phyloP scores from a whole-genome alignment of 441 rosid genomes.

The Arabidopsis lyrata region DNA sequence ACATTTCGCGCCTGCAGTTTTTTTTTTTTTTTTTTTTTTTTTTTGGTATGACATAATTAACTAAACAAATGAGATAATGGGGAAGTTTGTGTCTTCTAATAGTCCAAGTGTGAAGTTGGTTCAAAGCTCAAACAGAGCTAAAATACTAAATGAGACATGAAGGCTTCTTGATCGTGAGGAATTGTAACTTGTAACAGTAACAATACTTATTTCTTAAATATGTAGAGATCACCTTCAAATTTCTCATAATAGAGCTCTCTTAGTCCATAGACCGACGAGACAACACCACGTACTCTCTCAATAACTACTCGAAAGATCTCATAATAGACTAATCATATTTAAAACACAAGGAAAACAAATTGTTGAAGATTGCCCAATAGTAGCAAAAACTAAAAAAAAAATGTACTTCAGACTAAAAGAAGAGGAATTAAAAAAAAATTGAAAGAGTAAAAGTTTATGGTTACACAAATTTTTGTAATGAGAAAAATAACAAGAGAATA shows the following conservation, averaged over 20 bases:
- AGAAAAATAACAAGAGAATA: too few relatives aligned
- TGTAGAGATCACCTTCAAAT: not conserved
- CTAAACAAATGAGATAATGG: not conserved
- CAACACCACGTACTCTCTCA: not conserved
- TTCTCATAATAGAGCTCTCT: not conserved
- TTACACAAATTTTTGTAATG: too few relatives aligned
- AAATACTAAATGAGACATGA: not conserved
- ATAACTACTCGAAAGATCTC: not conserved
- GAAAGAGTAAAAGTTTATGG: too few relatives aligned
- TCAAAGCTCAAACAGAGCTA: not conserved
- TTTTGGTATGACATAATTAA: too few relatives aligned
- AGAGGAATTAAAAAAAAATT: too few relatives aligned
- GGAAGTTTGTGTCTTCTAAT: not conserved
- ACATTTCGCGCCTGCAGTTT: not conserved
- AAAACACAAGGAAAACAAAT: not conserved
- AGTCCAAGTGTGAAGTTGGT: slow-evolving; percentile 4
- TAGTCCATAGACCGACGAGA: not conserved
- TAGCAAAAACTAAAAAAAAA: too few relatives aligned
- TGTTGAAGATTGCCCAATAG: not conserved
- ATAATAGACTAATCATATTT: too few relatives aligned
- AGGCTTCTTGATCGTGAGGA: not conserved
- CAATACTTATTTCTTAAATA: not conserved
- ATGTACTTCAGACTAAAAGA: too few relatives aligned
- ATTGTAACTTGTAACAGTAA: slow-evolving; percentile 6
- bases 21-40: too few relatives aligned